phyloP scores from a whole-genome alignment of 345 rosid genomes.

The Salix purpurea region DNA sequence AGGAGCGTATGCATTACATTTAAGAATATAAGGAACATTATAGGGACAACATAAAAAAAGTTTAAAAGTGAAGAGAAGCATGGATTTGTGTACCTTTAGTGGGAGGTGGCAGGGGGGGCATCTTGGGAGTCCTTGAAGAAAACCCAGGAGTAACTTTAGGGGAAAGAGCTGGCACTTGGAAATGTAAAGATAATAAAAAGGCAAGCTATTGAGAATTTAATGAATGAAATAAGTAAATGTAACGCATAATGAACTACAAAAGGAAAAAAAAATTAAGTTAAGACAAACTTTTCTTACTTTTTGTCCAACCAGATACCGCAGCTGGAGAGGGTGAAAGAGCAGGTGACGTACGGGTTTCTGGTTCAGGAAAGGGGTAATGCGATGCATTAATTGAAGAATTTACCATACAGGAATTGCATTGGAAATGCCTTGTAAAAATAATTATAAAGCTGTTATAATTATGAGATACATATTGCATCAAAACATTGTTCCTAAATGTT shows the following conservation, averaged over 20 bases:
- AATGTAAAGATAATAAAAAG: slow-evolving; percentile 33
- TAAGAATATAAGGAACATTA: background rate
- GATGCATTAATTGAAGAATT: slow-evolving; percentile 39
- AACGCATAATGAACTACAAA: background rate
- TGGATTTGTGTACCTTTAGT: slow-evolving; percentile 58
- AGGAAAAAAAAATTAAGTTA: background rate
- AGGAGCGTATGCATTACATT: slow-evolving; percentile 17
- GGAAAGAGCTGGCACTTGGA: slow-evolving; percentile 38
- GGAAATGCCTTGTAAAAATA: background rate
- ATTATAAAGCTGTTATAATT: too few relatives aligned
- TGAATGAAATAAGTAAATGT: background rate
- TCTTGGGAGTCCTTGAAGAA: slow-evolving; percentile 50
- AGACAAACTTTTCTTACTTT: slow-evolving; percentile 33
- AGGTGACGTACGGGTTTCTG: slow-evolving; percentile 30
- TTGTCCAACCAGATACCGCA: slow-evolving; percentile 35
- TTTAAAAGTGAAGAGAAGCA: slow-evolving; percentile 5
- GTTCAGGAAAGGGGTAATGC: slow-evolving; percentile 30
- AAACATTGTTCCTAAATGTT: too few relatives aligned
- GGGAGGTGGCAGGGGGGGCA: slow-evolving; percentile 69
- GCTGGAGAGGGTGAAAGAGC: slow-evolving; percentile 59
- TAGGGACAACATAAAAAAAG: slow-evolving; percentile 4
- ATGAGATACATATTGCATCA: too few relatives aligned
- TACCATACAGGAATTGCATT: slow-evolving; percentile 12
- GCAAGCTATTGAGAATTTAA: slow-evolving; percentile 21
- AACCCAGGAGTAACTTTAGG: slow-evolving; percentile 43